These are phyloP conservation scores for Skeletonema costatum DNA, from an alignment of 108 stramenopile species.

Conservation along the genomic window DNA sequence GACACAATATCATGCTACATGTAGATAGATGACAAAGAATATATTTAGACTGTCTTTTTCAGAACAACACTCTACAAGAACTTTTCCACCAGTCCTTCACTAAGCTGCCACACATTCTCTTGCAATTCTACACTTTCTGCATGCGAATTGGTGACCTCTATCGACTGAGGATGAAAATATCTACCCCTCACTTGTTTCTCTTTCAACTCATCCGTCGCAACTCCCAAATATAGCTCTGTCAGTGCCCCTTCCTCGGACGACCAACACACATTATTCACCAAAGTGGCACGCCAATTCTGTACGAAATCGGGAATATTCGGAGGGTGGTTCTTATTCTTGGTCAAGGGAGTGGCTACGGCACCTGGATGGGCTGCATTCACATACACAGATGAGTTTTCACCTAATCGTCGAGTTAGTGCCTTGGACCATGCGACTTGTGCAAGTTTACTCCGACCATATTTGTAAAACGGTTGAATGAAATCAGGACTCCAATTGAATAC, in stretches of 20 bases:
- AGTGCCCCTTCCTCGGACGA: constrained; percentile 55
- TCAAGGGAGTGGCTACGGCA: constrained; percentile 30
- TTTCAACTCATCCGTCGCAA: constrained; percentile 19
- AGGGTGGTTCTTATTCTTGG: neutral
- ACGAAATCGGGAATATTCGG: neutral
- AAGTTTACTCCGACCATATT: constrained; percentile 58
- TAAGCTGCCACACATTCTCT: constrained; percentile 50
- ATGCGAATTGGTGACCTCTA: constrained; percentile 35
- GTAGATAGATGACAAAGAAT: too few species aligned
- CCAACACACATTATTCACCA: constrained; percentile 45
- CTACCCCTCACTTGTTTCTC: constrained; percentile 49
- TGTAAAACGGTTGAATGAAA: neutral
- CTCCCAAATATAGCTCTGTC: constrained; percentile 50
- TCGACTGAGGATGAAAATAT: constrained; percentile 62
- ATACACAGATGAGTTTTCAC: constrained; percentile 37
- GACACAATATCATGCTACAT: too few species aligned
- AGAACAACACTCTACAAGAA: constrained; percentile 4
- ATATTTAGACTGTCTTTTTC: neutral
- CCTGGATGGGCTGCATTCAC: constrained; percentile 61
- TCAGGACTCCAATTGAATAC: neutral
- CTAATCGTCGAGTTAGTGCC: constrained; percentile 46
- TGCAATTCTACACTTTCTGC: constrained; percentile 41
- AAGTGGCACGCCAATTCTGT: neutral
- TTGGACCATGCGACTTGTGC: constrained; percentile 57
- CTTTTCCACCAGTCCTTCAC: constrained; percentile 42